Evolutionary conservation across 768 basidiomycete species (phyloP), one percentile per base, ranked within the genome.

Genomic region (Vararia minispora): DNA sequence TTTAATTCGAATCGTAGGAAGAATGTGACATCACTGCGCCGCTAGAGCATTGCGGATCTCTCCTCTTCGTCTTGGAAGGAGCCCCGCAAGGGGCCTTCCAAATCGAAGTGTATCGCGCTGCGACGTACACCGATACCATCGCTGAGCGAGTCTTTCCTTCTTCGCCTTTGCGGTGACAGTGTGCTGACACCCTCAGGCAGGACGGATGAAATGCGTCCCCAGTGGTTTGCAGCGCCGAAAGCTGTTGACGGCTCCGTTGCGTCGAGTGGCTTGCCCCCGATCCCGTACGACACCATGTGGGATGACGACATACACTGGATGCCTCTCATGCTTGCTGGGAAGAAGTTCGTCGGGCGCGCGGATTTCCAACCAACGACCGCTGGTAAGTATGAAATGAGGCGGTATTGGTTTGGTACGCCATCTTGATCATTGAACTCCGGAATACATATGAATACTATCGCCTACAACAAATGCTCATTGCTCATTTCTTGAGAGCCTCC

Each of bases 201-300:
- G 49, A 76, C 82, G 0, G 87, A 91, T 23, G 89, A 92, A 54
- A 92, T 92, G 88, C 67, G 66, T 14, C 89, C 89, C 0, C 54
- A 75, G 50, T 92, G 88, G 88, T 89, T 86, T 52, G 58, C 67
- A 48, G 41, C 18, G 30, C 41, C 24, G 41, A 14, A 2, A 26
- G 21, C 17, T 6, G 23, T 10, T 17, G 41, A 49, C 45, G 44
- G 33, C 18, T 34, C 37, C 35, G 40, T 40, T 30, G 11, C 27
- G n/a, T 4, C n/a, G 21, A 18, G 35, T 16, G 16, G 14, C 35
- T 32, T 60, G 5, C 55, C 59, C 20, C 48, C 58, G 0, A 73
- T 88, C 22, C 86, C 86, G 0, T 81, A 72, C 51, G 65, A 67
- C 22, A 52, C 63, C 29, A 72, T 74, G 72, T 74, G 73, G 72